Base-by-base conservation (phyloP, 129 eudicot genomes). In the Smallanthus sonchifolius region DNA sequence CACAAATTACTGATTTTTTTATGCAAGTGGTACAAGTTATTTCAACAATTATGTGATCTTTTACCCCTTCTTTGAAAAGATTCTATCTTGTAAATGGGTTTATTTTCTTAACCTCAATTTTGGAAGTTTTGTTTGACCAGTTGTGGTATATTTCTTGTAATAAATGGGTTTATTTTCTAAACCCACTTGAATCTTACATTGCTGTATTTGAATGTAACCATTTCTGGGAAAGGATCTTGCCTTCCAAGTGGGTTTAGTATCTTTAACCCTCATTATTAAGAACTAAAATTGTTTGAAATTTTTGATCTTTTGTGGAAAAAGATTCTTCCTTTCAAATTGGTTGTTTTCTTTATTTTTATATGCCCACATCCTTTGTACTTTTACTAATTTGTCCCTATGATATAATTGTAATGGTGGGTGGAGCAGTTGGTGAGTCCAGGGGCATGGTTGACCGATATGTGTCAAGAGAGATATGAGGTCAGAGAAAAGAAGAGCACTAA, bases 391-490 rank as follows among this genome's bases (percentile, higher is more conserved):
- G 55, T 28, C 74, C 81, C 39, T 76, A 5, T 13, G 55, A 5
- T 76, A 42, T 66, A 44, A 47, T 39, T 65, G 68, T 65, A 16
- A 16, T 69, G 62, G 69, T 64, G 40, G 51, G 40, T 72, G 74
- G 68, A 49, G 73, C 88, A 88, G 95, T 79, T 88, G 87, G 95
- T 83, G 81, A 86, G 91, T 64, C 95, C 95, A 70, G 95, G 95
- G 69, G 84, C 91, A 62, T 88, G 95, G 95, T 67, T 88, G 73
- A 65, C 84, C 44, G 91, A 88, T 75, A 77, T 88, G 89, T 79
- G 89, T 39, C 79, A 79, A 74, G 95, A 88, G 82, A 86, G 95
- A 72, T 88, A 88, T 65, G 88, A 86, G 65, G 95, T 88, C 35
- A 86, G 88, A 70, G 95, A 88, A 76, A 88, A 88, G 76, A 45